Conservation (phyloP, 2,329 filamentous ascomycete species). For the Pyrenophora tritici-repentis region DNA sequence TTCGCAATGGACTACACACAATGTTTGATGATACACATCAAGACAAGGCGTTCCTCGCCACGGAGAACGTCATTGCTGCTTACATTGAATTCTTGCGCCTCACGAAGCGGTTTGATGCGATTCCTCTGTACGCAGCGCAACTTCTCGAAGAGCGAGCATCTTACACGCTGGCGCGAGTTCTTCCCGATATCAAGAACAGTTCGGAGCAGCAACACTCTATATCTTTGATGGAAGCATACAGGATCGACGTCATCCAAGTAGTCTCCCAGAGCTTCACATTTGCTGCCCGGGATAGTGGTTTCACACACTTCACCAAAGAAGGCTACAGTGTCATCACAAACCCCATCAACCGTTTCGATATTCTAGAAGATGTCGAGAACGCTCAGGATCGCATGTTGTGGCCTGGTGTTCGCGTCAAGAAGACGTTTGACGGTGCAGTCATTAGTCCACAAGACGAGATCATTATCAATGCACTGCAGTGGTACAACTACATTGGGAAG, state of each 20-base stretch:
- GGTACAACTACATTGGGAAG: conserved; percentile 78
- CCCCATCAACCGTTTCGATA: conserved; percentile 44
- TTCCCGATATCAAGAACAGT: conserved; percentile 72
- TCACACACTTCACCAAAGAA: conserved; percentile 30
- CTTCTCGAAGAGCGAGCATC: conserved; percentile 69
- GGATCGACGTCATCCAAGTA: conserved; percentile 73
- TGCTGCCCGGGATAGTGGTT: conserved; percentile 33
- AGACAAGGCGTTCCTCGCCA: conserved; percentile 43
- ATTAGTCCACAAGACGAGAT: conserved; percentile 69
- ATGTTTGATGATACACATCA: conserved; percentile 16
- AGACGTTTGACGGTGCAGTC: conserved; percentile 64
- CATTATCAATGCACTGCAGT: conserved; percentile 80
- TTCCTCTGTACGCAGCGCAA: conserved; percentile 87
- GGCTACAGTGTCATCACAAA: conserved; percentile 28
- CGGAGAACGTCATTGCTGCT: conserved; percentile 77
- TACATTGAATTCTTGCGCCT: conserved; percentile 82
- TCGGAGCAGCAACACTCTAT: conserved; percentile 71
- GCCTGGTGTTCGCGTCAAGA: conserved; percentile 67
- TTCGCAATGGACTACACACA: conserved; percentile 56
- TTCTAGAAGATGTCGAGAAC: conserved; percentile 57
- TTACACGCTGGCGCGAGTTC: conserved; percentile 73
- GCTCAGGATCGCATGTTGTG: conserved; percentile 48
- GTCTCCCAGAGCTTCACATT: conserved; percentile 69
- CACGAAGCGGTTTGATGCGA: conserved; percentile 67
- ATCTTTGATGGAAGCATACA: conserved; percentile 73